Evolutionary conservation across 2,329 filamentous ascomycete genomes (phyloP), one percentile per base, ranked within the genome.

Genomic region (Pyricularia grisea): DNA sequence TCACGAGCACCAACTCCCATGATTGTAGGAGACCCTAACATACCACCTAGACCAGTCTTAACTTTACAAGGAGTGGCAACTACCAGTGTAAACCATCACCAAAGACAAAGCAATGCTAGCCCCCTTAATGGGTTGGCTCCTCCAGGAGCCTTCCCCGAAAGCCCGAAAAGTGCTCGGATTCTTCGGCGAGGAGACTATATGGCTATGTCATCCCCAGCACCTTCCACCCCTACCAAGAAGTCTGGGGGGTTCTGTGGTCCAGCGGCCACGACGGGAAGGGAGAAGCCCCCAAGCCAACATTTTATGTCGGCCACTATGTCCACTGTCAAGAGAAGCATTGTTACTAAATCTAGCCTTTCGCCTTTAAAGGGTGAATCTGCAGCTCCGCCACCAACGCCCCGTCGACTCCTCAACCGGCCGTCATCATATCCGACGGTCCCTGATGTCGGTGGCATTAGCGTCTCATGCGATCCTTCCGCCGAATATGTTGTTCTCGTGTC

Each of bases 401-500:
- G 84, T 76, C 84, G 88, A 72, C 84, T 88, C 67, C 83, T 92
- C 5, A 89, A 90, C 64, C 86, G 90, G 71, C 87, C 91, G 0
- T 90, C 89, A n/a, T 82, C 84, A 2, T 82, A 95, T 5, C 92
- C 94, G 1, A 88, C 90, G 70, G 81, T 84, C 6, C 94, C 94
- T 10, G 89, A 93, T 72, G 87, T 97, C 68, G 88, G 88, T 78
- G 84, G 89, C 67, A 82, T 97, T 63, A 81, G 85, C 4, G 83
- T 96, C 0, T 84, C 87, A 0, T 82, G 88, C 66, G 91, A 94
- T 71, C 82, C 84, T 0, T 85, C 86, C 25, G 87, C 90, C 68
- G 92, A 97, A 73, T 97, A 97, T 74, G 90, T 91, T 4, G 88
- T 99, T 68, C 82, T 99, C 12, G 85, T 99, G 27, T 97, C 93